Base-by-base conservation (phyloP, 768 basidiomycete genomes). In the Imleria badia region DNA sequence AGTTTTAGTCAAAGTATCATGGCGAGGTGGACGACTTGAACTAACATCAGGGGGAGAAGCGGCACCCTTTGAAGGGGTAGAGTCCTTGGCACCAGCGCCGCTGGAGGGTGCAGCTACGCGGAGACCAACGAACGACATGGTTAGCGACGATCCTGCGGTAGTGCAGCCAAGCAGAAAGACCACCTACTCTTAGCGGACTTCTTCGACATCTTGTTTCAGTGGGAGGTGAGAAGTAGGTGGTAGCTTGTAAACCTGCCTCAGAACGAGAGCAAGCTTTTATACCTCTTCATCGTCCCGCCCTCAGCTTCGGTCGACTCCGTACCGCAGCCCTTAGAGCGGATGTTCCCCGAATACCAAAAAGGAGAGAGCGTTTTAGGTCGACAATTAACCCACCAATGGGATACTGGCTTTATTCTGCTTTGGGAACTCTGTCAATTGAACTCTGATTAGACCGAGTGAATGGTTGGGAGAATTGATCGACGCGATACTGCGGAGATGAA, bases 211-310 rank as follows among this genome's bases (percentile, higher is more conserved):
- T 19, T 55, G 20, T 14, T 59, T 64, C 45, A 35, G 52, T 47
- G 51, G 9, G 46, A 47, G 38, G 45, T 33, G 46, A 22, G 43
- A 50, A 22, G 49, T 52, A 33, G 46, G 54, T 33, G 3, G 34
- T 45, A 36, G 42, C 10, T 42, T 42, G 48, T 20, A 19, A 40
- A 34, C 36, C 12, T 14, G 5, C 39, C 29, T 46, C 31, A 33
- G 44, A 44, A 44, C 30, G 26, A 52, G 46, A 44, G 8, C 52
- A 50, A 13, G 35, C 6, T n/a, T 66, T 71, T 69, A 69, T 69
- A 55, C 33, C 50, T 35, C 23, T 47, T 45, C 50, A 39, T 53
- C 30, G 59, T 48, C 64, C 67, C 69, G 69, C 69, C 69, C 69
- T 70, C 55, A 64, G 54, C 56, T 54, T 57, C 55, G 66, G 58